Conservation (phyloP, 305 asterid genomes). For the Rubia balearica region DNA sequence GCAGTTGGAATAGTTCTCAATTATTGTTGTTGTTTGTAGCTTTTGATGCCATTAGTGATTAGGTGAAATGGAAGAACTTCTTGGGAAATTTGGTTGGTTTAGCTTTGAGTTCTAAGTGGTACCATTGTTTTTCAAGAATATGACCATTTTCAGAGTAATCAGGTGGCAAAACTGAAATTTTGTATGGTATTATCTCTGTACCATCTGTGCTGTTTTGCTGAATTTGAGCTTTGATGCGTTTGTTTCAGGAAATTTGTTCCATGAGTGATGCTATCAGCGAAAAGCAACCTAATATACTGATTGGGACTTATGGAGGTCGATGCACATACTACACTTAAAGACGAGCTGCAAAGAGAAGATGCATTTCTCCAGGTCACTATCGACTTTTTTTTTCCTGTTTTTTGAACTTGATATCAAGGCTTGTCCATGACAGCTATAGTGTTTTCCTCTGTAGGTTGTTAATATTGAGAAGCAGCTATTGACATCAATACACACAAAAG, state of each 20-base stretch:
- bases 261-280: constrained; percentile 11
- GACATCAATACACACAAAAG: constrained; percentile 47
- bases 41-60: not conserved
- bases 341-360: constrained; percentile 35
- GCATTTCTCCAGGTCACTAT: constrained; percentile 47
- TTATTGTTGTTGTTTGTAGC: not conserved
- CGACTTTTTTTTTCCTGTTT: not conserved
- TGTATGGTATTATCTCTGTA: not conserved
- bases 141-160: constrained; percentile 3
- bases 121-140: not conserved
- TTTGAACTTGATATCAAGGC: not conserved
- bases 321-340: constrained; percentile 13
- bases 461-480: constrained; percentile 52
- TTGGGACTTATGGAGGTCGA: constrained; percentile 27
- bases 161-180: not conserved
- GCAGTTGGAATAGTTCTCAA: not conserved
- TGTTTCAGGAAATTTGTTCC: constrained; percentile 13
- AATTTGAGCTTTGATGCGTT: not conserved
- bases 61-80: not conserved
- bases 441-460: constrained; percentile 35
- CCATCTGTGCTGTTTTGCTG: not conserved
- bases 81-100: not conserved
- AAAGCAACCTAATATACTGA: constrained; percentile 5
- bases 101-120: not conserved
- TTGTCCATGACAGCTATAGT: constrained; percentile 4